Conservation (phyloP, 2,329 filamentous ascomycete species). For the Stemphylium beticola region DNA sequence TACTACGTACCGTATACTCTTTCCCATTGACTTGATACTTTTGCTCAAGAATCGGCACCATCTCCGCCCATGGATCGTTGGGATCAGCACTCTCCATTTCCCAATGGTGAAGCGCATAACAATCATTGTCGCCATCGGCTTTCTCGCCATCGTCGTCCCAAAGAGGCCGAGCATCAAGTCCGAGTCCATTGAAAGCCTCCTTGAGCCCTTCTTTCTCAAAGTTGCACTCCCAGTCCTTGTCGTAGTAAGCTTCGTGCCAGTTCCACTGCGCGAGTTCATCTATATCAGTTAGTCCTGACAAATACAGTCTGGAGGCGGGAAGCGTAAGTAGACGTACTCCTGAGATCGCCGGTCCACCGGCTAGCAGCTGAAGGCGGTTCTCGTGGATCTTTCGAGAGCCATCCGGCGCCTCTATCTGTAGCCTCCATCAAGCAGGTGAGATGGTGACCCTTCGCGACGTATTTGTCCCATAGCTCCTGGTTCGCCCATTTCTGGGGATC, state of each 20-base stretch:
- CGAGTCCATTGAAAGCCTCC: conserved; percentile 10
- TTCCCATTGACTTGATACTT: conserved; percentile 20
- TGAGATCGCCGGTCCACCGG: conserved; percentile 23
- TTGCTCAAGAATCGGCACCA: conserved; percentile 9
- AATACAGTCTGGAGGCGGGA: not conserved
- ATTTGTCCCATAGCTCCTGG: conserved; percentile 16
- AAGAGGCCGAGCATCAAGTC: conserved; percentile 11
- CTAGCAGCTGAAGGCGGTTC: conserved; percentile 26
- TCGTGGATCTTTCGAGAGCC: conserved; percentile 9
- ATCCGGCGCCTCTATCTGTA: conserved; percentile 23
- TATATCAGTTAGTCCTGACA: not conserved
- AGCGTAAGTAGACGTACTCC: not conserved
- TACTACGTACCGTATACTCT: conserved; percentile 15
- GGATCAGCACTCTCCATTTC: conserved; percentile 6
- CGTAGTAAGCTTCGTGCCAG: conserved; percentile 13
- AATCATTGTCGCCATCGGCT: conserved; percentile 13
- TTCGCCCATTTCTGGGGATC: conserved; percentile 8
- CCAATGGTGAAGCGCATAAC: conserved; percentile 15
- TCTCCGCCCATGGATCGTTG: not conserved
- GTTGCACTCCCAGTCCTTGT: conserved; percentile 10
- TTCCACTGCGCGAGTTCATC: conserved; percentile 17
- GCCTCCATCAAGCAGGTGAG: conserved; percentile 25
- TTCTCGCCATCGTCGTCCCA: conserved; percentile 5
- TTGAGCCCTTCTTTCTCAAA: conserved; percentile 8
- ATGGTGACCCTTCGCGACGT: conserved; percentile 16